These are phyloP conservation scores for Fagus crenata DNA, from an alignment of 306 rosid genomes.

Conservation along the genomic window DNA sequence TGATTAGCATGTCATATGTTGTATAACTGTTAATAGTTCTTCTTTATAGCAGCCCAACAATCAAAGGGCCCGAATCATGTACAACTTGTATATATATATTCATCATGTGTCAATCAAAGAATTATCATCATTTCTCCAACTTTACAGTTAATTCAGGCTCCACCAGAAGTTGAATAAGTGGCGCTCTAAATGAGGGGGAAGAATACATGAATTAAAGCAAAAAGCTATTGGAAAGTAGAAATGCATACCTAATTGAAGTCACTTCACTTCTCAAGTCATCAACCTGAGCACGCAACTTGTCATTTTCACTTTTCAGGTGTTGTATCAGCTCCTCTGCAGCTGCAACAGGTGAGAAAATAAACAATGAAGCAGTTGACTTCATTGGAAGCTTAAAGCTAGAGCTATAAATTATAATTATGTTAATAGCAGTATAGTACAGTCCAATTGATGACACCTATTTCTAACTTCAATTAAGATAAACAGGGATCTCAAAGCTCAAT, in stretches of 20 bases:
- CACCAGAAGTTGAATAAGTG: conserved; percentile 5
- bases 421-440: neutral
- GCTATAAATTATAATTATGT: neutral
- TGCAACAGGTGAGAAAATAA: conserved; percentile 35
- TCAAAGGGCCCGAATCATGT: neutral
- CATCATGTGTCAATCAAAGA: neutral
- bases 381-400: conserved; percentile 13
- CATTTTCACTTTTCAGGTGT: conserved; percentile 63
- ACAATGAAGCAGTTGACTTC: neutral
- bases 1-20: neutral
- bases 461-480: neutral
- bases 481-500: neutral
- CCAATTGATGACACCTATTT: neutral
- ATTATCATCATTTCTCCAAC: neutral
- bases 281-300: conserved; percentile 49
- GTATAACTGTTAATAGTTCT: neutral
- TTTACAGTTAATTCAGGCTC: conserved; percentile 15
- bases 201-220: neutral
- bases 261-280: conserved; percentile 66
- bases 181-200: neutral
- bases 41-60: neutral
- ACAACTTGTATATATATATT: neutral
- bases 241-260: conserved; percentile 58
- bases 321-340: conserved; percentile 76
- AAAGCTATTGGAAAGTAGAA: conserved; percentile 12